phyloP scores from a whole-genome alignment of 257 asterid genomes.

The Scutellaria galericulata region DNA sequence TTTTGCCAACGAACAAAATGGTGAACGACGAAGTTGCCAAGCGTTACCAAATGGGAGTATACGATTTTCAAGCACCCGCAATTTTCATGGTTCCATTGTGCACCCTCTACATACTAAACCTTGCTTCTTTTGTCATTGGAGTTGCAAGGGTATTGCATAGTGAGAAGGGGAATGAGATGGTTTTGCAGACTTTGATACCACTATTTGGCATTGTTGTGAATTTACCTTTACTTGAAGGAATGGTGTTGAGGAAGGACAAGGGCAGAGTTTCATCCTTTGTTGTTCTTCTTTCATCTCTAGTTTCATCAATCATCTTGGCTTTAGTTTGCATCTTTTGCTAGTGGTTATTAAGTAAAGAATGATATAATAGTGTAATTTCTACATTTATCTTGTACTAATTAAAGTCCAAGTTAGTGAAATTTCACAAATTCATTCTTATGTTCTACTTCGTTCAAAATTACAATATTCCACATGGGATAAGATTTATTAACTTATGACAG shows the following conservation, averaged over 20 bases:
- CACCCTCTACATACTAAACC: conserved; percentile 51
- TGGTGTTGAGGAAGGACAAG: conserved; percentile 61
- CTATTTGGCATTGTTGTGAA: conserved; percentile 47
- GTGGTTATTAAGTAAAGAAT: neutral
- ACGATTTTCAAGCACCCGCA: conserved; percentile 56
- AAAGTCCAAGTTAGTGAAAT: no score
- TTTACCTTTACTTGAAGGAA: conserved; percentile 66
- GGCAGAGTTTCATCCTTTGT: conserved; percentile 48
- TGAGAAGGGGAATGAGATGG: conserved; percentile 37
- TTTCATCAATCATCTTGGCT: conserved; percentile 28
- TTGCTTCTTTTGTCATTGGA: conserved; percentile 49
- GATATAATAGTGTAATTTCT: neutral
- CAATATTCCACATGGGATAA: no score
- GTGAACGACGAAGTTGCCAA: conserved; percentile 46
- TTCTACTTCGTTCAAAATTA: no score
- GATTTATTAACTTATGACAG: no score
- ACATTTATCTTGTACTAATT: no score
- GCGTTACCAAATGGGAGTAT: conserved; percentile 53
- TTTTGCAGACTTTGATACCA: conserved; percentile 47
- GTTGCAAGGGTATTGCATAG: conserved; percentile 24
- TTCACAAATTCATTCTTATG: no score
- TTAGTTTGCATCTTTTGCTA: conserved; percentile 8
- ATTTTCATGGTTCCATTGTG: conserved; percentile 54
- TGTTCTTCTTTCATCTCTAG: conserved; percentile 34
- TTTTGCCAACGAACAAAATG: conserved; percentile 64